Base-by-base conservation (phyloP, 768 basidiomycete genomes). In the Leucosporidium yakuticum region DNA sequence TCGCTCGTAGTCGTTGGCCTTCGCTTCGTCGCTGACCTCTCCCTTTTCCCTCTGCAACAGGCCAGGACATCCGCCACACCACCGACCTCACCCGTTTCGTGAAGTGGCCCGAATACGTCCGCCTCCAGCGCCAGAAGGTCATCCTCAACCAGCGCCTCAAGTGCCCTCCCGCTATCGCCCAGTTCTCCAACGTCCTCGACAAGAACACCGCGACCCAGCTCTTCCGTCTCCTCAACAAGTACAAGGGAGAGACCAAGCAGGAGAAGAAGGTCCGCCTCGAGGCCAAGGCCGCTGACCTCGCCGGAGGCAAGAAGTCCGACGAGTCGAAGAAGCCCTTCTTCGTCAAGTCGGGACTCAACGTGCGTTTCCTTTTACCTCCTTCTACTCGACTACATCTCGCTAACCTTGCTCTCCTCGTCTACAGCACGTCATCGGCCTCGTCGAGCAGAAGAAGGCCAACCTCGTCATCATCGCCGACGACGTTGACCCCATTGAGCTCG, bases 51-150 rank as follows among this genome's bases (percentile, higher is more conserved):
- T 23, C 8, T 36, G 3, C 12, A 47, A 14, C 74, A 95, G 95
- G 95, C 77, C 91, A 94, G 82, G 91, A 95, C 81, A 85, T 97
- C 76, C 90, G 88, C 76, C 94, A 88, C 77, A 85, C 84, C 79
- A 85, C 85, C 64, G 95, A 98, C 81, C 81, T 97, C 73, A 95
- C 91, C 67, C 90, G 94, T 79, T 97, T 97, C 83, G 90, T 97
- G 82, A 97, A 96, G 81, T 99, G 95, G 95, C 95, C 95, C 75
- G 91, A 94, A 83, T 98, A 98, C 78, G 86, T 98, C 75, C 91
- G 93, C 78, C 88, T 98, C 56, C 95, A 98, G 79, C 87, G 95
- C 79, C 93, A 97, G 82, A 97, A 97, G 83, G 91, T 97, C 77
- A 95, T 98, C 81, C 88, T 98, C 69, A 83, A 90, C 85, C 92